Evolutionary conservation across 768 basidiomycete genomes (phyloP), one percentile per base, ranked within the genome.

Genomic region (Podaxis sp.): DNA sequence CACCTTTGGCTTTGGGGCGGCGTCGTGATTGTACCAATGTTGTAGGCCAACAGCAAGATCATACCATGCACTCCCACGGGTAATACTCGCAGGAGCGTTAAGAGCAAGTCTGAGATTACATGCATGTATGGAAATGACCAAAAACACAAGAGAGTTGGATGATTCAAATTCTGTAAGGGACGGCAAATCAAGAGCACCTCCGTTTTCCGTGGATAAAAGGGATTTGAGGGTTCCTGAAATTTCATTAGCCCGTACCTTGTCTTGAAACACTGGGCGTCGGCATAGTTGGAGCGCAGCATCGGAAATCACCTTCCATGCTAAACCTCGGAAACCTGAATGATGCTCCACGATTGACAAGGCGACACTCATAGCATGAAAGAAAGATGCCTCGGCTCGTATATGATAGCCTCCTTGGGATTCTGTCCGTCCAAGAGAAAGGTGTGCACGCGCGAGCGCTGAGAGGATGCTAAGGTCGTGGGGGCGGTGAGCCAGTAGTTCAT

Each of bases 221-320:
- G 47, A 49, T 7, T 25, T 40, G 22, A 84, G 72, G 9, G 52
- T 68, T 67, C 33, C 58, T 53, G 64, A 85, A 65, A 29, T 72
- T 65, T 43, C 67, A 65, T 73, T 72, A 9, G 87, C 73, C 13
- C 65, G 63, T 1, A 65, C 69, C 65, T 80, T 77, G 25, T 89
- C 77, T 11, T 76, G 71, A 64, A 85, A 87, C 3, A 76, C 74
- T 2, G 82, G 75, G 50, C 79, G 77, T 29, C 72, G 74, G 3
- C 89, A 88, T 12, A 98, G 75, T 54, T 84, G 80, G 67, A 86
- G 85, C 3, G 91, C 72, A 2, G 89, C 86, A 71, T 99, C 96
- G 0, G 85, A 91, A 11, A 88, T 79, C 6, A 81, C 76, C 72
- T 98, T 98, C 96, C 96, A 98, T 3, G 83, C 83, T 2, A 92